These are phyloP conservation scores for Termitomyces sp. DNA, from an alignment of 768 basidiomycete genomes.

Conservation along the genomic window DNA sequence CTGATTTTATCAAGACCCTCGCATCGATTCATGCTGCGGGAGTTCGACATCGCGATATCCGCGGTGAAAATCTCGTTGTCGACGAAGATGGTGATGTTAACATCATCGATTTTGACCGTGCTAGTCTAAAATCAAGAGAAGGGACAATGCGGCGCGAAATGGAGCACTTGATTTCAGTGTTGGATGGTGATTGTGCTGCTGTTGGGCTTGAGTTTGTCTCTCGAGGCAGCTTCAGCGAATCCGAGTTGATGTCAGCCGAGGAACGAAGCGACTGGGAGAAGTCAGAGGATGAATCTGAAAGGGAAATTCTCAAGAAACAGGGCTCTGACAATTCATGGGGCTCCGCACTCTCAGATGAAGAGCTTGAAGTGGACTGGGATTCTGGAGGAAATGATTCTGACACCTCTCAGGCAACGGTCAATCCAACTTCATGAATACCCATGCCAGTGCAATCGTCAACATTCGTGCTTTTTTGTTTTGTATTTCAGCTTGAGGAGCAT, in stretches of 20 bases:
- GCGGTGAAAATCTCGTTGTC: slow-evolving; percentile 18
- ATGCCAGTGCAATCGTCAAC: too few species aligned
- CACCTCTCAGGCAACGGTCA: too few species aligned
- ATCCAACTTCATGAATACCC: too few species aligned
- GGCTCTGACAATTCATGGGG: too few species aligned
- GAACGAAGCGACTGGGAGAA: background rate
- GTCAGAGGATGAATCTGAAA: background rate
- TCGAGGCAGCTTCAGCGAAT: background rate
- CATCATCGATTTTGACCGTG: slow-evolving; percentile 24
- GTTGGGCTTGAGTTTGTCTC: background rate
- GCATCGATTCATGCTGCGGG: slow-evolving; percentile 19
- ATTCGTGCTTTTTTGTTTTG: too few species aligned
- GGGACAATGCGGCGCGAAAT: background rate
- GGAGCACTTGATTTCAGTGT: background rate
- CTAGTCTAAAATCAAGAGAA: slow-evolving; percentile 2
- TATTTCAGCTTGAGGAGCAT: too few species aligned
- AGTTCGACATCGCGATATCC: slow-evolving; percentile 21
- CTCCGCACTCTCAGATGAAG: too few species aligned
- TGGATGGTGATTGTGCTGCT: background rate
- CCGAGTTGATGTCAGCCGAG: background rate
- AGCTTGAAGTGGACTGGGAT: too few species aligned
- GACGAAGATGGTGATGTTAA: slow-evolving; percentile 12
- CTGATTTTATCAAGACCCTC: slow-evolving; percentile 8
- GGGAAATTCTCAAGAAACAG: background rate
- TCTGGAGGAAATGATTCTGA: too few species aligned